Percentiles rank a stretch among this genome's conserved stretches.
phyloP scores from a whole-genome alignment of 208 protist genomes.

The Trichomonas gallinae region DNA sequence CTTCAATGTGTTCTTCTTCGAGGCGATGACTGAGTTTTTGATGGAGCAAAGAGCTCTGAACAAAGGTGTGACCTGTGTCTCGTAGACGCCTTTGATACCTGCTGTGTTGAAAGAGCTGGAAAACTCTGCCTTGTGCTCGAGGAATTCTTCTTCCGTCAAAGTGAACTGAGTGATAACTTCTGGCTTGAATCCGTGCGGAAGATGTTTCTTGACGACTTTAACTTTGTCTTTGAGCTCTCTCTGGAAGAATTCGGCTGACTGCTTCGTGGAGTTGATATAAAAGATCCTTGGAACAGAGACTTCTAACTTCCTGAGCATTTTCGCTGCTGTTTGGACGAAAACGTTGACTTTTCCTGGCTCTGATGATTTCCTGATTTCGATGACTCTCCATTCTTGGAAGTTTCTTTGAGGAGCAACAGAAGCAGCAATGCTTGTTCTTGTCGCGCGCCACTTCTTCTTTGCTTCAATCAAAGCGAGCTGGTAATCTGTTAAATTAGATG shows the following conservation, averaged over 20 bases:
- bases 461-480: not conserved
- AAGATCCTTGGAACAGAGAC: not conserved
- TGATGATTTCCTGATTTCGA: not conserved
- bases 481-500: not conserved
- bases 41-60: not conserved
- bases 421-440: not conserved
- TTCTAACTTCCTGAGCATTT: not conserved
- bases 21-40: not conserved
- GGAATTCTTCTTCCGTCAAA: not conserved
- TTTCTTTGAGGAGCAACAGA: no score
- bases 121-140: not conserved
- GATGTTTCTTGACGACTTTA: not conserved
- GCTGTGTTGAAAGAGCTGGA: not conserved
- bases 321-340: not conserved
- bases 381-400: not conserved
- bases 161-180: slow-evolving; percentile 7
- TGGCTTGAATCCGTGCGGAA: not conserved
- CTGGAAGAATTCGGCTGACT: not conserved
- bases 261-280: not conserved
- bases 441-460: not conserved
- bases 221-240: not conserved
- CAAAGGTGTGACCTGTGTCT: not conserved
- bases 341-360: not conserved
- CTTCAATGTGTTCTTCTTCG: not conserved
- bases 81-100: not conserved